Conservation (phyloP, 1,284 basidiomycete species). For the Golubevia pallescens region DNA sequence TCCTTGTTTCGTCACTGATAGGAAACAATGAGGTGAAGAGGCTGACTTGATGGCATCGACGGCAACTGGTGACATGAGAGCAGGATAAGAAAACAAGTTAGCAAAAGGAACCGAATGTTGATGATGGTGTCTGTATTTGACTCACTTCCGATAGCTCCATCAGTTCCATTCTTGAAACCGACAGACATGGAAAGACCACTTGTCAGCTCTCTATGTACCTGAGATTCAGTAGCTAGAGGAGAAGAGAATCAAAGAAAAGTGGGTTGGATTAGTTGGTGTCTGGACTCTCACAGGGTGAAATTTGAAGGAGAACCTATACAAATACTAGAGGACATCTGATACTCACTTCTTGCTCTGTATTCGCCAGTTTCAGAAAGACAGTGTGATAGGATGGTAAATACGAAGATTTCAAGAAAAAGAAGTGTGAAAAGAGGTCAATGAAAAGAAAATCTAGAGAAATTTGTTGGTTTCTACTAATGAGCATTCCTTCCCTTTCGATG, state of each 20-base stretch:
- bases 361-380: background rate
- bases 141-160: conserved; percentile 51
- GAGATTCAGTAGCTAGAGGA: conserved; percentile 79
- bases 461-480: background rate
- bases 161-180: conserved; percentile 72
- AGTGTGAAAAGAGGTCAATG: background rate
- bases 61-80: conserved; percentile 66
- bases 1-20: conserved; percentile 95
- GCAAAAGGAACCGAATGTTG: too few relatives aligned
- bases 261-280: too few relatives aligned
- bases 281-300: too few relatives aligned
- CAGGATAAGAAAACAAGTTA: background rate
- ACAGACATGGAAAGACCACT: conserved; percentile 89
- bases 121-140: too few relatives aligned
- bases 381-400: background rate
- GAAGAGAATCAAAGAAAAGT: background rate
- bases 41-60: conserved; percentile 96
- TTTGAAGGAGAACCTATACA: background rate
- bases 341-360: background rate
- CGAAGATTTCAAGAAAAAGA: background rate
- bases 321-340: background rate
- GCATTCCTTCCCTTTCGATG: background rate
- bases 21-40: conserved; percentile 91
- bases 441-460: background rate
- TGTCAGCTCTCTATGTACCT: conserved; percentile 85